Conservation (phyloP, 225 moss, liverwort and hornwort genomes). For the Physcomitrellopsis africana region DNA sequence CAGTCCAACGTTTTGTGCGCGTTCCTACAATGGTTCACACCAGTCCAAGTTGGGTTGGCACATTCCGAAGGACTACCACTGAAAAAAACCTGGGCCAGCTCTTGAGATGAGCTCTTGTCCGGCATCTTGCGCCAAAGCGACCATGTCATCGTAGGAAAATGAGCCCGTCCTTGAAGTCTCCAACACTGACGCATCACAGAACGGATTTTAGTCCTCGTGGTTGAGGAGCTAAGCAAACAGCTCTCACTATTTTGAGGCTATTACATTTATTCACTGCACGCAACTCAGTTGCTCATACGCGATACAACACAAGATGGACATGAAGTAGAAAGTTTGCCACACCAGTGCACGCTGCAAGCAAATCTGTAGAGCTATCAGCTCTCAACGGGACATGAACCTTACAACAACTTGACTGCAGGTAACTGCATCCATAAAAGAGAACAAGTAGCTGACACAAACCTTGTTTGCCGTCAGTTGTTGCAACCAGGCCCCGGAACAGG, state of each 20-base stretch:
- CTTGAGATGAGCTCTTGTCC: constrained; percentile 84
- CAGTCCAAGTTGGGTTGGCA: constrained; percentile 1
- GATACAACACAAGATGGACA: background rate
- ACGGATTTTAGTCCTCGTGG: constrained; percentile 2
- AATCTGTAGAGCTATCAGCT: background rate
- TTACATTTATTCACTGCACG: background rate
- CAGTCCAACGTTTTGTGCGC: constrained; percentile 23
- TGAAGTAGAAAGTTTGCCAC: background rate
- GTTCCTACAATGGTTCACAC: constrained; percentile 22
- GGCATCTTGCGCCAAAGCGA: constrained; percentile 71
- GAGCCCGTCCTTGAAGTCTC: constrained; percentile 78
- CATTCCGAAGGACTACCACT: constrained; percentile 57
- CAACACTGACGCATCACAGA: constrained; percentile 59
- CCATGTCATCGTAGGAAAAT: constrained; percentile 81
- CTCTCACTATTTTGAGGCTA: background rate
- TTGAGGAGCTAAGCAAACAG: background rate
- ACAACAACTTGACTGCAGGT: background rate
- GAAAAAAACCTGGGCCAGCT: constrained; percentile 92
- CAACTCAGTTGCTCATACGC: background rate
- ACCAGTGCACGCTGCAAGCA: background rate
- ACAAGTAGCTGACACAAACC: constrained; percentile 41
- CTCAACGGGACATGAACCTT: background rate
- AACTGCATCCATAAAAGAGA: background rate
- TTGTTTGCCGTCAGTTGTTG: constrained; percentile 82
- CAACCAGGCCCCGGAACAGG: constrained; percentile 78